A percentile compares a stretch with the other conserved stretches of the same genome.
Conservation (phyloP, 345 rosid species). For the Conringia planisiliqua region DNA sequence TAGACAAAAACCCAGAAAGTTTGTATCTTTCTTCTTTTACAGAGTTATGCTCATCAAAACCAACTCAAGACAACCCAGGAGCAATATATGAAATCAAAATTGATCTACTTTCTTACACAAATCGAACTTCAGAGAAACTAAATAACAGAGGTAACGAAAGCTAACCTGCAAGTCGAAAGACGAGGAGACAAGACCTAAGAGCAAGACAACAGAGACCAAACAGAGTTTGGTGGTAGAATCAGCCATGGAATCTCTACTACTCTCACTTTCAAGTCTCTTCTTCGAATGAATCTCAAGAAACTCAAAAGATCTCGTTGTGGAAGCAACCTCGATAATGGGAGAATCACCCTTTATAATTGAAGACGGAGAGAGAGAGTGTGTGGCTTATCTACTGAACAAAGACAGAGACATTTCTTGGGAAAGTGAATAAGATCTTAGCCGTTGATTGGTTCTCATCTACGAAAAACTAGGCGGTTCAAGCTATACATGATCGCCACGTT, state of each 20-base stretch:
- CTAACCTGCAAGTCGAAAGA: conserved; percentile 24
- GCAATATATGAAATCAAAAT: not conserved
- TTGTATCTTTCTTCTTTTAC: not conserved
- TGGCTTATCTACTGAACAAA: conserved; percentile 30
- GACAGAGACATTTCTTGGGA: conserved; percentile 35
- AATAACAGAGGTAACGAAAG: not conserved
- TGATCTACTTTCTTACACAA: not conserved
- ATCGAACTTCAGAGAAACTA: not conserved
- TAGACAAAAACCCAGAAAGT: not conserved
- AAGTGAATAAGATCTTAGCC: conserved; percentile 31
- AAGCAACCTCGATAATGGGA: conserved; percentile 1
- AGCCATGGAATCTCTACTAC: conserved; percentile 25
- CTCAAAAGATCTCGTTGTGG: not conserved
- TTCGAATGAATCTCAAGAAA: not conserved
- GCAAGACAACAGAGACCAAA: conserved; percentile 30
- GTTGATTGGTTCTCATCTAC: conserved; percentile 23
- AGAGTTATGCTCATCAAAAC: not conserved
- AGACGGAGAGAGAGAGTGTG: conserved; percentile 1
- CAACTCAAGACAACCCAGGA: not conserved
- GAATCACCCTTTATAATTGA: not conserved
- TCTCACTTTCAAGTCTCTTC: not conserved
- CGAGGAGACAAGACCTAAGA: conserved; percentile 30
- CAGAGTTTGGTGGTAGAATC: conserved; percentile 16
- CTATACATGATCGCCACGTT: conserved; percentile 18
- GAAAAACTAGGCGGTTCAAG: conserved; percentile 3